Base-by-base conservation (phyloP, 176 grass and related monocot genomes). In the Oryza longistaminata region DNA sequence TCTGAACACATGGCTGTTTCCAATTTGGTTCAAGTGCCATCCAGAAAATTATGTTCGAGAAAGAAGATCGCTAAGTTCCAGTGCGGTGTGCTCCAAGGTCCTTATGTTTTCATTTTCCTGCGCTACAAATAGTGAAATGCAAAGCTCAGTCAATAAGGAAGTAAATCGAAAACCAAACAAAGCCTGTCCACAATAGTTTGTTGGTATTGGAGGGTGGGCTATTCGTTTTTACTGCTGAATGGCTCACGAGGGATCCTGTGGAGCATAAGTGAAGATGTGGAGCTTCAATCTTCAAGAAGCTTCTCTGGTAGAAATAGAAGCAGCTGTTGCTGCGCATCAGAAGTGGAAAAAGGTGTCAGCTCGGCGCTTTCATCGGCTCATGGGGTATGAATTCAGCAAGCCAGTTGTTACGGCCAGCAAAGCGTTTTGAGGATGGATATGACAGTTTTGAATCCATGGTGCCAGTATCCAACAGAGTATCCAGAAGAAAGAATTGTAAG, bases 351-450 rank as follows among this genome's bases (percentile, higher is more conserved):
- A 85, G 58, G 74, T 69, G 11, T 71, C 88, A 21, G 85, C 26
- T 86, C 79, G 2, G 76, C 85, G 24, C 93, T 99, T 83, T 83
- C 97, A 99, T 86, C 87, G 79, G 71, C 90, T 99, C 37, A 94
- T 99, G 97, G 97, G 97, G 55, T 99, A 99, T 83, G 87, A 90
- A 90, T 86, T 99, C 97, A 48, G 97, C 93, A 44, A 96, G 86
- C 13, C 91, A 99, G 60, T 87, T 99, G 75, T 78, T 99, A 73
- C 85, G 85, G 49, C 73, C 33, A 79, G 65, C 42, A 83, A 60
- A 61, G 80, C 75, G 44, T 71, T 87, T 58, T 58, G 92, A 91
- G 29, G 82, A 78, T 79, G 87, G 87, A 19, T 81, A 90, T 42
- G 95, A 94, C 69, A 94, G 88, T 64, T 90, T 92, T 10, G 91